These are phyloP conservation scores for Phytopythium oedochilum DNA, from an alignment of 352 stramenopile species.

Conservation along the genomic window DNA sequence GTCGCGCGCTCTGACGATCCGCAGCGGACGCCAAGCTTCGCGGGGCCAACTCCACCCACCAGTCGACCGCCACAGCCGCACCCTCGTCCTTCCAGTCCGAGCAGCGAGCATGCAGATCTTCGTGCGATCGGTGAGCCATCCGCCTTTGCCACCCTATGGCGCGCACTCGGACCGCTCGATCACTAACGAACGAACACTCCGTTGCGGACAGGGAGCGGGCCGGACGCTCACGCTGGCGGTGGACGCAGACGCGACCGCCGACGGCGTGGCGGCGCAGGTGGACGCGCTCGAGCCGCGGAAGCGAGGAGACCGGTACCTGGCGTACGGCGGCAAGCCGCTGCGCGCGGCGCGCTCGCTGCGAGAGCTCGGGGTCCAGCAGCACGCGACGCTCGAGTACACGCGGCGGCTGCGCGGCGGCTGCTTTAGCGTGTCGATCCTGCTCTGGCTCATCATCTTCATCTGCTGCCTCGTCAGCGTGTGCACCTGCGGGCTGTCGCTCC, in stretches of 20 bases:
- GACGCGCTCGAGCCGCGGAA: conserved; percentile 14
- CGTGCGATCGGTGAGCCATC: conserved; percentile 41
- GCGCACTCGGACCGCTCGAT: no score
- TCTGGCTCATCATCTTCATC: conserved; percentile 78
- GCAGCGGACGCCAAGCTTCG: no score
- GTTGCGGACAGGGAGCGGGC: conserved; percentile 28
- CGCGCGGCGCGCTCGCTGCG: conserved; percentile 30
- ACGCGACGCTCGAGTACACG: conserved; percentile 50
- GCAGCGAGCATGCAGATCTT: conserved; percentile 65
- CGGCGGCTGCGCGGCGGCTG: conserved; percentile 50
- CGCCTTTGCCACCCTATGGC: no score
- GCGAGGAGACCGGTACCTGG: conserved; percentile 27
- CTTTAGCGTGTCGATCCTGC: conserved; percentile 66
- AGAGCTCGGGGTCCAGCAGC: conserved; percentile 69
- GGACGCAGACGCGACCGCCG: conserved; percentile 25
- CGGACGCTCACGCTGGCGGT: conserved; percentile 32
- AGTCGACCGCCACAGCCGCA: no score
- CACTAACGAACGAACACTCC: no score
- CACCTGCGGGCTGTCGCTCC: conserved; percentile 65
- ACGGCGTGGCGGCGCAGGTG: conserved; percentile 27
- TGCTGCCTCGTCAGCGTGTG: conserved; percentile 66
- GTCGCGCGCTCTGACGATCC: no score
- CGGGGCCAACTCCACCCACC: no score
- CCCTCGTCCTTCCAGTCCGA: not conserved
- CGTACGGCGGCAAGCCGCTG: conserved; percentile 60